Conservation (phyloP, 305 asterid species). For the Plantago coronopus region DNA sequence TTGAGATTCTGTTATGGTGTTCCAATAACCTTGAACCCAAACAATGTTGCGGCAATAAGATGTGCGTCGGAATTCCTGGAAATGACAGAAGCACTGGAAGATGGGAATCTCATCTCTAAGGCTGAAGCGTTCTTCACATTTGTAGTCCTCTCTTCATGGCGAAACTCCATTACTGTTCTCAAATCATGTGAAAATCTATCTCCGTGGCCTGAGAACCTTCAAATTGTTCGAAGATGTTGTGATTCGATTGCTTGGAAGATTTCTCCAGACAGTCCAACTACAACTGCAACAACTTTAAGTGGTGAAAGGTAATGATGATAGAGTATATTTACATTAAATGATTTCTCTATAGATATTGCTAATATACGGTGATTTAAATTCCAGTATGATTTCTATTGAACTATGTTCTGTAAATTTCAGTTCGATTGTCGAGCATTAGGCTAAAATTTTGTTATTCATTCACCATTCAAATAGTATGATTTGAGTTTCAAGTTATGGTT, state of each 20-base stretch:
- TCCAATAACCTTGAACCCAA: constrained; percentile 48
- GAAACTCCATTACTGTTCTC: constrained; percentile 57
- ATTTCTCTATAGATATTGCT: too few species aligned
- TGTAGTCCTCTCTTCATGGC: constrained; percentile 76
- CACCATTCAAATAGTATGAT: too few species aligned
- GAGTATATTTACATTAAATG: neutral
- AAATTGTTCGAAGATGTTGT: constrained; percentile 78
- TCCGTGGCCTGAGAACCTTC: constrained; percentile 87
- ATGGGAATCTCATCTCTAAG: constrained; percentile 72
- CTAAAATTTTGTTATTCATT: too few species aligned
- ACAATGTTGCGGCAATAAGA: constrained; percentile 62
- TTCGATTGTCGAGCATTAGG: too few species aligned
- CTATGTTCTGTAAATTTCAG: too few species aligned
- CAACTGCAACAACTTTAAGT: constrained; percentile 25
- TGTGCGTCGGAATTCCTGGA: constrained; percentile 78
- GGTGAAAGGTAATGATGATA: constrained; percentile 23
- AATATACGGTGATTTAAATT: neutral
- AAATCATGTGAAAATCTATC: constrained; percentile 67
- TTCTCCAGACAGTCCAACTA: constrained; percentile 37
- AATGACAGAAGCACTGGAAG: constrained; percentile 78
- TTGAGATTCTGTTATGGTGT: constrained; percentile 64
- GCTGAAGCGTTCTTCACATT: constrained; percentile 81
- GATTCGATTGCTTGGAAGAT: constrained; percentile 70
- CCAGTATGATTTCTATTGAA: neutral
- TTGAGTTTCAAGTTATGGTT: too few species aligned